phyloP scores from a whole-genome alignment of 208 protist genomes.

The Crithidia mellificae region DNA sequence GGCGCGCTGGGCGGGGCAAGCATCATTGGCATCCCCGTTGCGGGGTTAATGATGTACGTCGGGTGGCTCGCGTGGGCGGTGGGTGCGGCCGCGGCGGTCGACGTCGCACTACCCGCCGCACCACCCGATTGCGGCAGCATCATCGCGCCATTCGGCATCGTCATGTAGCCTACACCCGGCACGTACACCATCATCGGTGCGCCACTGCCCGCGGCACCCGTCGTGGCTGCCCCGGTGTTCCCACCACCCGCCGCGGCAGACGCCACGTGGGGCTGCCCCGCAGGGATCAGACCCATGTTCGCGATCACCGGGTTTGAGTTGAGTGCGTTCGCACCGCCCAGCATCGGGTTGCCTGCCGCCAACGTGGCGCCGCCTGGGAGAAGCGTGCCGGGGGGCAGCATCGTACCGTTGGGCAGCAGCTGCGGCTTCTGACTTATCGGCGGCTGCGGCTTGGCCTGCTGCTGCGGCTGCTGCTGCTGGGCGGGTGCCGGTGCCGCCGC shows the following conservation, averaged over 20 bases:
- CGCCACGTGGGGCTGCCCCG: not conserved
- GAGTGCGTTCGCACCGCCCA: conserved; percentile 21
- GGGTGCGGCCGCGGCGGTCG: not conserved
- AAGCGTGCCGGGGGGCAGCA: not conserved
- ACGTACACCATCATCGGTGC: conserved; percentile 31
- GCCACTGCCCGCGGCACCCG: conserved; percentile 1
- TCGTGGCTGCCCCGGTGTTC: not conserved
- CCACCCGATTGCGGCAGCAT: conserved; percentile 12
- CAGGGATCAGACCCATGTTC: conserved; percentile 26
- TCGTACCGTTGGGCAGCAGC: conserved; percentile 12
- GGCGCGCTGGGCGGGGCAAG: conserved; percentile 1
- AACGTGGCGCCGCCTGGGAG: not conserved
- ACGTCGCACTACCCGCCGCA: not conserved
- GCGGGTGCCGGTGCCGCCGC: conserved; percentile 3
- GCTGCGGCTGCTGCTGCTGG: not conserved
- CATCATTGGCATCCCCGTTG: conserved; percentile 33
- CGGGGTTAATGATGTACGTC: conserved; percentile 36
- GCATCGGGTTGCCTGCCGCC: conserved; percentile 3
- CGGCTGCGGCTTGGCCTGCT: not conserved
- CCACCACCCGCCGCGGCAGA: conserved; percentile 1
- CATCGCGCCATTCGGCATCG: conserved; percentile 15
- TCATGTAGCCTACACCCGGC: conserved; percentile 33
- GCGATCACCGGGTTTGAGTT: conserved; percentile 16
- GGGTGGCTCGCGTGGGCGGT: conserved; percentile 8
- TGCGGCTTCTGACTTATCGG: conserved; percentile 11